Conservation (phyloP, 169 alveolate species). For the Neospora caninum region DNA sequence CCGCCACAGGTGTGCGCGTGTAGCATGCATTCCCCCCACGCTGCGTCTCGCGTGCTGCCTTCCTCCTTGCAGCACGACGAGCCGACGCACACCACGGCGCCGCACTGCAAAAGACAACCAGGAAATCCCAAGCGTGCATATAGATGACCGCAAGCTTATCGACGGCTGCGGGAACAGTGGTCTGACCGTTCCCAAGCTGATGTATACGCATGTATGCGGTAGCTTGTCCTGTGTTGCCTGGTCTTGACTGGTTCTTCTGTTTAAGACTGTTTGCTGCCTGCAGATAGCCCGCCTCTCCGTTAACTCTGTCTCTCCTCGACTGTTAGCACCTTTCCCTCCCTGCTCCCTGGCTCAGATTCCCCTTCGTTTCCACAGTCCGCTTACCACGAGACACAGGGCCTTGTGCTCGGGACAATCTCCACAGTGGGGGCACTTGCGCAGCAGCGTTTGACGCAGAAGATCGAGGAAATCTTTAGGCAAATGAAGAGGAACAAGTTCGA, state of each 20-base stretch:
- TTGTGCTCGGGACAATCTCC: neutral
- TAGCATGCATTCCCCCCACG: slow-evolving; percentile 36
- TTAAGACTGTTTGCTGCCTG: too few relatives aligned
- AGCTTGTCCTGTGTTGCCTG: too few relatives aligned
- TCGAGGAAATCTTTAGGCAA: neutral
- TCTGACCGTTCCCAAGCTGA: too few relatives aligned
- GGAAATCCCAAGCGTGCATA: neutral
- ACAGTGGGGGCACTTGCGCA: slow-evolving; percentile 29
- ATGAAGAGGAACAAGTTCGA: neutral
- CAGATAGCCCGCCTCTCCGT: too few relatives aligned
- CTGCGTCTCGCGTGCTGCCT: slow-evolving; percentile 1
- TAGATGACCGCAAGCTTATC: too few relatives aligned
- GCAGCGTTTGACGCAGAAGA: slow-evolving; percentile 23
- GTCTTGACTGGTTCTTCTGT: too few relatives aligned
- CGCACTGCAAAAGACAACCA: neutral
- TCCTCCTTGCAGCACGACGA: slow-evolving; percentile 43
- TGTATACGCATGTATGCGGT: too few relatives aligned
- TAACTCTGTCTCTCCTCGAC: too few relatives aligned
- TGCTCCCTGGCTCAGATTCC: too few relatives aligned
- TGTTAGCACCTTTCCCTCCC: too few relatives aligned
- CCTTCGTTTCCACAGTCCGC: too few relatives aligned
- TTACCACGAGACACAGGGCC: slow-evolving; percentile 25
- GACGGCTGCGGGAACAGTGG: too few relatives aligned
- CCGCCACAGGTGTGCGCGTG: slow-evolving; percentile 47
- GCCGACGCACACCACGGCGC: neutral